phyloP scores from a whole-genome alignment of 192 early-diverging fungal species.

The Coemansia sp. region DNA sequence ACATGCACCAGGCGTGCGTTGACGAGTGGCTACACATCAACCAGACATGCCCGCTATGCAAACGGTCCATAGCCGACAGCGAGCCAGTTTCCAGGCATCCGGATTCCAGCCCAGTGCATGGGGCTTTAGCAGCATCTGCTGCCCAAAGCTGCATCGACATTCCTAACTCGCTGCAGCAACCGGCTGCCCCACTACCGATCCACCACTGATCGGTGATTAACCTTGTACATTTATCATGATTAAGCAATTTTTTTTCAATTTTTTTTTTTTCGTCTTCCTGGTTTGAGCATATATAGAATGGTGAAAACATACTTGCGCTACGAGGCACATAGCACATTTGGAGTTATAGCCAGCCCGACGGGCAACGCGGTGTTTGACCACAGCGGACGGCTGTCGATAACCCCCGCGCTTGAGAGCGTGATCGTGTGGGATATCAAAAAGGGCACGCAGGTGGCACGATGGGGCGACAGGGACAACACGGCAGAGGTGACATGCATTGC shows the following conservation, averaged over 20 bases:
- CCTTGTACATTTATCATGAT: constrained; percentile 7
- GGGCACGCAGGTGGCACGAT: constrained; percentile 69
- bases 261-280: background rate
- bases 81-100: background rate
- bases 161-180: background rate
- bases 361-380: constrained; percentile 72
- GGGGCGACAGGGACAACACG: constrained; percentile 79
- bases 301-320: constrained; percentile 77
- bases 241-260: constrained; percentile 6
- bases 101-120: background rate
- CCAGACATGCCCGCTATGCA: constrained; percentile 74
- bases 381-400: constrained; percentile 69
- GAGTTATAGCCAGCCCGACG: constrained; percentile 69
- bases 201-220: background rate
- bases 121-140: background rate
- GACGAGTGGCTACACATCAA: constrained; percentile 79
- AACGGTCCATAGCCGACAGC: constrained; percentile 43
- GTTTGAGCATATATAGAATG: constrained; percentile 18
- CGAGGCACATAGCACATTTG: constrained; percentile 74
- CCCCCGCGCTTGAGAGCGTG: constrained; percentile 81
- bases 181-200: background rate
- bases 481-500: constrained; percentile 83
- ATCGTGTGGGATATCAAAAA: constrained; percentile 84
- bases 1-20: constrained; percentile 80
- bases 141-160: background rate